phyloP scores from a whole-genome alignment of 2,329 filamentous ascomycete genomes.

The Xylaria sp. region DNA sequence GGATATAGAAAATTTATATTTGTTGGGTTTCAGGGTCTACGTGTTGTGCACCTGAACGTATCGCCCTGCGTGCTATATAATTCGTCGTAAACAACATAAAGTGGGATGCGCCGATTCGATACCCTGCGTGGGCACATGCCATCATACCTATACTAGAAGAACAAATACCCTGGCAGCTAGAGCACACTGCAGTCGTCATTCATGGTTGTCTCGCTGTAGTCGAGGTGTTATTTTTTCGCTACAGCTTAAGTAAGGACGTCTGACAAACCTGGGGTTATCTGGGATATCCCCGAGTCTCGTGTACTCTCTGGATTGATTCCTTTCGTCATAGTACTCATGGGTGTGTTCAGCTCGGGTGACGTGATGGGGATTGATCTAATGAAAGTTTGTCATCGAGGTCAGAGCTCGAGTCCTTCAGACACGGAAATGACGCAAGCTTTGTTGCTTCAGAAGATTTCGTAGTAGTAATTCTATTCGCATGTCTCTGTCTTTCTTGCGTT shows the following conservation, averaged over 20 bases:
- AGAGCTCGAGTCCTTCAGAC: not conserved
- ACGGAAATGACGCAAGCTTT: not conserved
- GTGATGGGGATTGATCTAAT: not conserved
- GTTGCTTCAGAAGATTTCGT: not conserved
- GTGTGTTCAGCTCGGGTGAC: not conserved
- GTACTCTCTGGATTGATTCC: not conserved
- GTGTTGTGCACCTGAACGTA: constrained; percentile 22
- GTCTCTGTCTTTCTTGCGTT: too few species aligned
- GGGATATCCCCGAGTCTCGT: not conserved
- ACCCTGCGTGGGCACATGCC: constrained; percentile 21
- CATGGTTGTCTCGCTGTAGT: not conserved
- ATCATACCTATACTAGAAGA: not conserved
- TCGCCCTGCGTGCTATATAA: constrained; percentile 17
- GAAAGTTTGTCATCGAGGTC: not conserved
- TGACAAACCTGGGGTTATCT: not conserved
- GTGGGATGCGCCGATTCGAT: constrained; percentile 12
- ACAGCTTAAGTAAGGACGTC: not conserved
- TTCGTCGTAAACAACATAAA: constrained; percentile 1
- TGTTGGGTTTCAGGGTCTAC: constrained; percentile 22
- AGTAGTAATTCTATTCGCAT: too few species aligned
- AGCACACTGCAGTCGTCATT: not conserved
- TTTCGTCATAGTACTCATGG: not conserved
- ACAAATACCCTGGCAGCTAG: not conserved
- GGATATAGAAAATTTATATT: constrained; percentile 9
- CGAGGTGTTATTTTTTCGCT: constrained; percentile 1